phyloP scores from a whole-genome alignment of 257 asterid species.

The Solanum etuberosum region DNA sequence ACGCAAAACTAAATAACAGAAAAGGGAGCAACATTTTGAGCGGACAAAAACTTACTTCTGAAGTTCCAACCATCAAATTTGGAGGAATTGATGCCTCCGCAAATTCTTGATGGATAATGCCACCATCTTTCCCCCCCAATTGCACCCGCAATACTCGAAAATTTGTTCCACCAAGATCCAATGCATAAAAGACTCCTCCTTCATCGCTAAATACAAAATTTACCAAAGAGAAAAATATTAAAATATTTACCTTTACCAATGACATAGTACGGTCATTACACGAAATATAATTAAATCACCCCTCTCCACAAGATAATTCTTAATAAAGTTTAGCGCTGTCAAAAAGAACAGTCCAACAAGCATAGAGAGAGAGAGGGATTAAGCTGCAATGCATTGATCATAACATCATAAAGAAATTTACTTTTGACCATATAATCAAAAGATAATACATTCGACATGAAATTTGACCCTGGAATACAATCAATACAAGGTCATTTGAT shows the following conservation, averaged over 20 bases:
- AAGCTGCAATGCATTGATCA: not conserved
- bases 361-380: not conserved
- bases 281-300: not conserved
- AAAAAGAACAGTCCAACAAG: not conserved
- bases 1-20: not conserved
- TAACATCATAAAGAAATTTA: not conserved
- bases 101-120: conserved; percentile 70
- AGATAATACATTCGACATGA: not conserved
- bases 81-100: conserved; percentile 82
- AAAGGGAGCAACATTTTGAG: not conserved
- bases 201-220: conserved; percentile 42
- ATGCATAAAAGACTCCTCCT: conserved; percentile 81
- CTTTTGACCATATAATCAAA: not conserved
- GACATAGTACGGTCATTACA: not conserved
- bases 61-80: conserved; percentile 60
- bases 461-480: not conserved
- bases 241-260: not conserved
- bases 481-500: not conserved
- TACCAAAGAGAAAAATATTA: not conserved
- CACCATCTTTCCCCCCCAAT: conserved; percentile 59
- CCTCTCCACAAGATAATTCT: not conserved
- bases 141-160: conserved; percentile 89
- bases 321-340: no score
- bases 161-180: conserved; percentile 97
- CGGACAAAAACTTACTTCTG: conserved; percentile 30